Percentiles rank a stretch among this genome's conserved stretches.
phyloP scores from a whole-genome alignment of 2,329 filamentous ascomycete species.

The Stagonosporopsis cucurbitacearum region DNA sequence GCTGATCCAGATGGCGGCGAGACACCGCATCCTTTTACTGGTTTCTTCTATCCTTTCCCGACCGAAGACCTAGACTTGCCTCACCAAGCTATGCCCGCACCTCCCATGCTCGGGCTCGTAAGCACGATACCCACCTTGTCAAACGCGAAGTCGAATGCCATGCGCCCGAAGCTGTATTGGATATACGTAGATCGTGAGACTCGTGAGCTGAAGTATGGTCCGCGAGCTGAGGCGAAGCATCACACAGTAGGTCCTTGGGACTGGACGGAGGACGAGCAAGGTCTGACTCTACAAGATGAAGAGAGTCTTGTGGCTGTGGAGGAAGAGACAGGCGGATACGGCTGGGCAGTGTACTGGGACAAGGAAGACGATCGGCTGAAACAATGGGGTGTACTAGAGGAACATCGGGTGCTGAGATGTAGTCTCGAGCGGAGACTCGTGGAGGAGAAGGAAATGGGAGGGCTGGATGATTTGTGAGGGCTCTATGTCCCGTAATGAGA shows the following conservation, averaged over 20 bases:
- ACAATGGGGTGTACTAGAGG: slow-evolving; percentile 45
- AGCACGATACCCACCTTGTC: slow-evolving; percentile 54
- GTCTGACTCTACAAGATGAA: slow-evolving; percentile 61
- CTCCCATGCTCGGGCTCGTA: slow-evolving; percentile 56
- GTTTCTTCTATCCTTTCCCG: slow-evolving; percentile 58
- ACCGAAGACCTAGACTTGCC: slow-evolving; percentile 52
- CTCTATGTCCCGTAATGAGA: not conserved
- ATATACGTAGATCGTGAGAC: slow-evolving; percentile 68
- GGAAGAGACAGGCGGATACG: slow-evolving; percentile 53
- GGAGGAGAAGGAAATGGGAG: slow-evolving; percentile 26
- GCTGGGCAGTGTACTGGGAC: slow-evolving; percentile 63
- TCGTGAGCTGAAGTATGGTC: slow-evolving; percentile 67
- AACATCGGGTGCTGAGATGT: slow-evolving; percentile 53
- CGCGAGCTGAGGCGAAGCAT: slow-evolving; percentile 72
- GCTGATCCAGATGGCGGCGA: slow-evolving; percentile 28
- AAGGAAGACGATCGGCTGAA: slow-evolving; percentile 55
- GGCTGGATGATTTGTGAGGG: slow-evolving; percentile 13
- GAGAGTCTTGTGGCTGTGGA: slow-evolving; percentile 65
- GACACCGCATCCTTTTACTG: slow-evolving; percentile 56
- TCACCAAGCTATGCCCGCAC: slow-evolving; percentile 41
- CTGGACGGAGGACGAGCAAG: slow-evolving; percentile 69
- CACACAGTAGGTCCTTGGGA: slow-evolving; percentile 83
- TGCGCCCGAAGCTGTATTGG: slow-evolving; percentile 66
- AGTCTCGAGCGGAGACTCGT: slow-evolving; percentile 53
- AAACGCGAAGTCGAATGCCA: slow-evolving; percentile 17